Base-by-base conservation (phyloP, 2,329 filamentous ascomycete species). In the Neurospora sp. region DNA sequence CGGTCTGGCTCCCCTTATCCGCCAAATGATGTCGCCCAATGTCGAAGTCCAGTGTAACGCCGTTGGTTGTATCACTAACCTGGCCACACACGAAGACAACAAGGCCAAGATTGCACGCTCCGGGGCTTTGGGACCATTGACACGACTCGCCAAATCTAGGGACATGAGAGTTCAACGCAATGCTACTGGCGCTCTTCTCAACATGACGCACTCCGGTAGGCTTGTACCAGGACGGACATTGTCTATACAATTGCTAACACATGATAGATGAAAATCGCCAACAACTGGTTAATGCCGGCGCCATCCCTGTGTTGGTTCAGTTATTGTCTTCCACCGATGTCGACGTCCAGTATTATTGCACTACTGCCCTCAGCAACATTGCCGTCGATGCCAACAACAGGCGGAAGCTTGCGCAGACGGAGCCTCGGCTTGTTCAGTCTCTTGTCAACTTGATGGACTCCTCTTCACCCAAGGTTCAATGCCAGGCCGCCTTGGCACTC, bases 11-110 rank as follows among this genome's bases (percentile, higher is more conserved):
- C 95, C 96, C 68, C 86, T 99, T 71, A 99, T 98, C 81, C 91
- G 92, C 74, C 96, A 99, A 82, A 99, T 99, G 96, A 93, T 96
- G 82, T 98, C 95, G 70, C 88, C 91, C 66, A 99, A 99, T 77
- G 96, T 99, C 75, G 96, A 99, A 80, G 96, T 99, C 36, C 96
- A 99, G 82, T 99, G 96, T 85, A 99, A 99, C 80, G 96, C 96
- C 62, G 96, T 99, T 72, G 96, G 96, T 68, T 99, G 96, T 83
- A 99, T 99, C 80, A 99, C 96, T 66, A 99, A 99, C 79, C 83
- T 99, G 70, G 96, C 96, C 69, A 99, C 96, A 2, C 96, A 99
- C 78, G 96, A 99, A 82, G 96, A 98, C 76, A 99, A 99, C 83
- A 99, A 99, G 83, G 94, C 96, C 70, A 97, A 97, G 83, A 99